Base-by-base conservation (phyloP, 1,284 basidiomycete species). In the Cutaneotrichosporon mucoides region DNA sequence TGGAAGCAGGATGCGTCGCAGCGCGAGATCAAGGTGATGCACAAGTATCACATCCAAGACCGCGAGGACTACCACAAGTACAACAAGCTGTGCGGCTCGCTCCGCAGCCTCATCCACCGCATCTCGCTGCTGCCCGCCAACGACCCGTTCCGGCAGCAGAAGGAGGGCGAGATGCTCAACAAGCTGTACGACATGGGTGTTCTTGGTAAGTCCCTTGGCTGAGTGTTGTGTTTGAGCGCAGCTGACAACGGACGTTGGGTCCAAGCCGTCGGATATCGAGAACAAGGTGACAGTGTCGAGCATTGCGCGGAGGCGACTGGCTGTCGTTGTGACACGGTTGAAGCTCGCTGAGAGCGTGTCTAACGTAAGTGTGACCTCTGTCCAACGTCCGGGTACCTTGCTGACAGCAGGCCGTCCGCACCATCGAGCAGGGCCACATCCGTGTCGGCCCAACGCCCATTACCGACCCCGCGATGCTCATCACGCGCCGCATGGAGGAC, bases 171-270 rank as follows among this genome's bases (percentile, higher is more conserved):
- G 69, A 82, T 99, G 51, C 85, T 99, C 54, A 87, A 88, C 66
- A 99, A 99, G 78, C 85, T 98, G 61, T 99, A 97, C 81, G 96
- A 99, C 79, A 91, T 96, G 83, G 96, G 95, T 56, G 85, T 99
- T 49, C 84, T 99, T 61, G 79, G 81, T 73, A 71, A 55, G 73
- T 68, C 9, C 34, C 34, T 13, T 15, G 7, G 3, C 15, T 11
- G 2, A n/a, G n/a, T n/a, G 9, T 40, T 40, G 38, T 12, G 12
- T 40, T 8, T 40, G 38, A 40, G 24, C 12, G 38, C 8, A 34
- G 7, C 42, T 58, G 13, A 57, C 48, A 16, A 5, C 41, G 80
- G 55, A 88, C 86, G 69, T 72, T 55, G 75, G 75, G 34, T 61
- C 73, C 36, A 95, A 94, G 75, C 84, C 96, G 63, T 90, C 88